phyloP scores from a whole-genome alignment of 2,329 filamentous ascomycete species.

The Venturia aucupariae region DNA sequence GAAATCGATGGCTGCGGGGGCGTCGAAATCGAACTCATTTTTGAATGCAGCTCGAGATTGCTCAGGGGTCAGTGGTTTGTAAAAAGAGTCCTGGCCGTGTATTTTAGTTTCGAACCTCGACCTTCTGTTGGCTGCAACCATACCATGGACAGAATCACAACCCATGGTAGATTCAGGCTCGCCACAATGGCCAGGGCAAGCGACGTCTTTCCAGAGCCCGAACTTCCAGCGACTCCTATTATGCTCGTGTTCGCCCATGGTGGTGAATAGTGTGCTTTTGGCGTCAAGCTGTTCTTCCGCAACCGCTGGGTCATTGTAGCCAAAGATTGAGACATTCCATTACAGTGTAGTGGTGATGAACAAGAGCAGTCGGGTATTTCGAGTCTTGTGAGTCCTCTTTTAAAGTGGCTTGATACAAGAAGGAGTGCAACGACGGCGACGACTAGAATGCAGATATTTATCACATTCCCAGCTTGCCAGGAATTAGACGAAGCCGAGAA shows the following conservation, averaged over 20 bases:
- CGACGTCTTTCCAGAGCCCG: constrained; percentile 91
- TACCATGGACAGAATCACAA: constrained; percentile 95
- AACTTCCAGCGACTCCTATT: constrained; percentile 91
- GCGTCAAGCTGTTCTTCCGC: constrained; percentile 6
- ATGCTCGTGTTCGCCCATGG: constrained; percentile 96
- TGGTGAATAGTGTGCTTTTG: constrained; percentile 67
- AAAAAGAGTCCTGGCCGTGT: constrained; percentile 77
- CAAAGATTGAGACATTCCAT: background rate
- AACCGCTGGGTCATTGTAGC: background rate
- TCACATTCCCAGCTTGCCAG: too few species aligned
- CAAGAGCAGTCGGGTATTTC: background rate
- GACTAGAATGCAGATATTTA: too few species aligned
- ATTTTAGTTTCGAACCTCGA: constrained; percentile 21
- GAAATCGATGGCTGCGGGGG: constrained; percentile 90
- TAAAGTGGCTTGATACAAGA: background rate
- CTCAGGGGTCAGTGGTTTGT: constrained; percentile 76
- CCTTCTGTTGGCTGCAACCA: constrained; percentile 19
- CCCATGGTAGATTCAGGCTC: constrained; percentile 88
- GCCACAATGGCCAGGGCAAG: constrained; percentile 85
- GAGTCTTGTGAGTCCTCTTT: background rate
- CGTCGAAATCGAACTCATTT: constrained; percentile 95
- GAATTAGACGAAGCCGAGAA: too few species aligned
- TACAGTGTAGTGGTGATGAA: background rate
- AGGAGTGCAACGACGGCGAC: background rate
- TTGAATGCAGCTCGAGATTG: constrained; percentile 71